Base-by-base conservation (phyloP, 202 grass and related monocot genomes). In the Setaria italica region DNA sequence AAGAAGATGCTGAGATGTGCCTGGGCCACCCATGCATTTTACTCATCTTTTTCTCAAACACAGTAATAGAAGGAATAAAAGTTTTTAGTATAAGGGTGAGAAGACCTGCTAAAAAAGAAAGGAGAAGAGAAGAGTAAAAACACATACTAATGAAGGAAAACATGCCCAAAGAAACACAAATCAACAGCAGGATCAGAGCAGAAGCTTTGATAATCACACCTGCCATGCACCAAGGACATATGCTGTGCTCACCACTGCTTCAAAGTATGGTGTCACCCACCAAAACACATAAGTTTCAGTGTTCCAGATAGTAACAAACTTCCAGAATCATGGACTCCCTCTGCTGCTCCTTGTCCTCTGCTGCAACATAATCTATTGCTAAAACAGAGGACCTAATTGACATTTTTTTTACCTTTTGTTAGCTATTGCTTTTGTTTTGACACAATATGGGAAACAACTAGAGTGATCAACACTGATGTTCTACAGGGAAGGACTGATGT, bases 401-500 rank as follows among this genome's bases (percentile, higher is more conserved):
- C 50, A 82, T 87, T 53, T 80, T 64, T 46, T 19, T 17, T 60
- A 35, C 21, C 41, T 41, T 74, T 56, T 60, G 21, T 51, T 39
- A 59, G 19, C 21, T n/a, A 15, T 70, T 81, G 57, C 50, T 59
- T 78, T 19, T 82, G 54, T 48, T 60, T 42, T 30, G 70, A 20
- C 15, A 89, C 37, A 17, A 15, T 70, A 45, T 34, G 55, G 5
- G 6, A 71, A 42, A 47, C 42, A 62, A 70, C 62, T 41, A 41
- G 49, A 60, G 15, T 80, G 78, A 85, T 41, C 45, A 62, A 80
- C 34, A 17, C 77, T 47, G 45, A 25, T 89, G 39, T 60, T 74
- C 82, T 85, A 58, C 67, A 99, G 97, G 86, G 94, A 94, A 92
- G 97, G 97, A 10, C 79, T 97, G 77, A 99, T 97, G 97, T 94